Evolutionary conservation across 495 filamentous ascomycete species (phyloP), one percentile per base, ranked within the genome.

Genomic region (Aspergillus affinis): DNA sequence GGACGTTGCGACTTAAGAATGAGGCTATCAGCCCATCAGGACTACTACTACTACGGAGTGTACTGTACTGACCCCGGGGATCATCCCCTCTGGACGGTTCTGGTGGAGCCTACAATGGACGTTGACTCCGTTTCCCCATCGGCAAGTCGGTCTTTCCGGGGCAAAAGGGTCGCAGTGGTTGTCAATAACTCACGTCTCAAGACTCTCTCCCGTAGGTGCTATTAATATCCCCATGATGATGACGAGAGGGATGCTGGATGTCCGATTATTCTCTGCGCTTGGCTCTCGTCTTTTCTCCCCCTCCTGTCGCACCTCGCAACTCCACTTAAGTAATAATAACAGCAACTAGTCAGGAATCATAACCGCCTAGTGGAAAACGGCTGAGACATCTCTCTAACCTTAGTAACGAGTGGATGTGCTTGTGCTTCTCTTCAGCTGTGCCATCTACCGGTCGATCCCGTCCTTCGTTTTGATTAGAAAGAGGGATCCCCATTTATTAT

Each of bases 321-420:
- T 58, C 55, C 45, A 49, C 55, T 51, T 48, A 10, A 19, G 18
- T 23, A 52, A 53, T 47, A 57, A 45, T 57, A 19, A 23, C 54
- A 44, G 27, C 36, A 23, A 52, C 54, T 61, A 61, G 23, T 26
- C 23, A 26, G 23, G 23, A 26, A 26, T 26, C 23, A 26, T 26
- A 26, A 26, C 23, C 23, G 23, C 23, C 23, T 26, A 26, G 51
- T 48, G 49, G 46, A 18, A 26, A 13, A 36, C 53, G 59, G 57
- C 65, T 68, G 62, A 68, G 65, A 68, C 65, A 68, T 54, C 36
- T 47, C 51, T 64, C 65, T 59, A 47, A 60, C 58, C 54, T 58
- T 51, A 59, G 62, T 64, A 60, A 64, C 62, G 54, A 56, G 54
- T 55, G 52, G 62, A 50, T 48, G 48, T 51, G 45, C 51, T 26